Base-by-base conservation (phyloP, 345 rosid species). In the Populus euphratica region DNA sequence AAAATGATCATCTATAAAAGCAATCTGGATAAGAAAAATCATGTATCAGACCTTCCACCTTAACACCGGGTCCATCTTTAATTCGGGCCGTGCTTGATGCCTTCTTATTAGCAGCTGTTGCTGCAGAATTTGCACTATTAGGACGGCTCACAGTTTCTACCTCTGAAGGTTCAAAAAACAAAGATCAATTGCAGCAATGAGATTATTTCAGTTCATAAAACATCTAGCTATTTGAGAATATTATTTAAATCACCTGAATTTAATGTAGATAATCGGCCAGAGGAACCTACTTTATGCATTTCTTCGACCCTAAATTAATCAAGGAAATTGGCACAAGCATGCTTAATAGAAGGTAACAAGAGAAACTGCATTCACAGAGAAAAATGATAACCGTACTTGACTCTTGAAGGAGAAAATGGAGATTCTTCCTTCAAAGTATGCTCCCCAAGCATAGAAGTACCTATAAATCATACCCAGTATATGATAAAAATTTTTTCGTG, bases 331-430 rank as follows among this genome's bases (percentile, higher is more conserved):
- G 78, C 33, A 79, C 84, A 67, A 83, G 82, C 33, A 33, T n/a
- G 47, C 65, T 71, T 20, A 38, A 21, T 41, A 72, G 11, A 43
- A 43, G 65, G 68, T 67, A 72, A 36, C 68, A 38, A 43, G 75
- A 71, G 23, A 78, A 3, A 59, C 73, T 38, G 61, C 29, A 83
- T 77, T 61, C 44, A 74, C 14, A 75, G 78, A 78, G 79, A 68
- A 78, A 67, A 77, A 68, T 8, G 25, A 63, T 56, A 76, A 43
- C 65, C 92, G 68, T 92, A 92, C 99, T 96, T 96, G 86, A 89
- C 92, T 87, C 94, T 90, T 63, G 98, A 86, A 81, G 97, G 94
- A 78, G 97, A 89, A 88, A 92, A 87, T 1, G 80, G 89, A 71
- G 93, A 89, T 76, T 93, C 98, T 85, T 92, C 98, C 87, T 94